These are phyloP conservation scores for Iberis pinnata DNA, from an alignment of 345 rosid species.

Conservation along the genomic window DNA sequence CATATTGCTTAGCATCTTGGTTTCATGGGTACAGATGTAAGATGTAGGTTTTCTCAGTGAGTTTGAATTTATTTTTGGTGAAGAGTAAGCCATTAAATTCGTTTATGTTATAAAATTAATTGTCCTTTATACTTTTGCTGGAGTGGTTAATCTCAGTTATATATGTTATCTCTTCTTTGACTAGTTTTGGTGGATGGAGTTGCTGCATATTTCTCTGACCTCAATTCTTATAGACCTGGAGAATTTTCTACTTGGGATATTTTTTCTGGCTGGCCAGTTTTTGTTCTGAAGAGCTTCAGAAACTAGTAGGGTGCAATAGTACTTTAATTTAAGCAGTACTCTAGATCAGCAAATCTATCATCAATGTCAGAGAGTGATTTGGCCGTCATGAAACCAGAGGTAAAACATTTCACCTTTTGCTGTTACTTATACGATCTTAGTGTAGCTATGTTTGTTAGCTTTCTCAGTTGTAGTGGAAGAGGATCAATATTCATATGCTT, in stretches of 20 bases:
- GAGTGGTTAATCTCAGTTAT: constrained; percentile 5
- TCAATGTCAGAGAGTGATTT: constrained; percentile 61
- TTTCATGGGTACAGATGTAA: not conserved
- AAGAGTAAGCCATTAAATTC: not conserved
- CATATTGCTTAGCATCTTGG: not conserved
- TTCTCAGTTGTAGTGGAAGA: not conserved
- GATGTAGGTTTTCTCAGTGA: not conserved
- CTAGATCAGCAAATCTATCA: constrained; percentile 16
- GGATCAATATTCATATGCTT: not conserved
- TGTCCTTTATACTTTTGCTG: constrained; percentile 1
- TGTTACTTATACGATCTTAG: not conserved
- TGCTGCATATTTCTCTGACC: constrained; percentile 13
- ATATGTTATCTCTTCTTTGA: constrained; percentile 3
- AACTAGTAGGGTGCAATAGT: constrained; percentile 16
- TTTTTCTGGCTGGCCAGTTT: constrained; percentile 14
- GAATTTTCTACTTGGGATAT: constrained; percentile 6
- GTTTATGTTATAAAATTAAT: not conserved
- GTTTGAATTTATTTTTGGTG: constrained; percentile 1
- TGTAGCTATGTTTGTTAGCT: constrained; percentile 2
- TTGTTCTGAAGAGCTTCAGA: constrained; percentile 16
- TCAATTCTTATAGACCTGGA: constrained; percentile 29
- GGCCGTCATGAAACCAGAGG: constrained; percentile 77
- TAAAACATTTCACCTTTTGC: constrained; percentile 12
- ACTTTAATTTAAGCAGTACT: not conserved
- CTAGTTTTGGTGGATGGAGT: constrained; percentile 26